Percentiles rank a stretch among this genome's conserved stretches.
Evolutionary conservation across 257 asterid species (phyloP).

Genomic region (Schizonepeta tenuifolia): DNA sequence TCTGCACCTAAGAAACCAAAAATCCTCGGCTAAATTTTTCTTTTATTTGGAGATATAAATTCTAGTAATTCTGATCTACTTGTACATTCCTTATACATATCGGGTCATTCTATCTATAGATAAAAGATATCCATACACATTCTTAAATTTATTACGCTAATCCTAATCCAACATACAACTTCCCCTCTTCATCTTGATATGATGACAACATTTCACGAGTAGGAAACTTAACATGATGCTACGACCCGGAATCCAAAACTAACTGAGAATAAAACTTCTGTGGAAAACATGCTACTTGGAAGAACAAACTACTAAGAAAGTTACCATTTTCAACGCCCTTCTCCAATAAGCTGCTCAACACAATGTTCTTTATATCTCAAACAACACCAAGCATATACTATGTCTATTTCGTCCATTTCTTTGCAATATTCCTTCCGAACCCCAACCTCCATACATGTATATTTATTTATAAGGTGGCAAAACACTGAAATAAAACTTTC

Average conservation of each 20-base stretch:
- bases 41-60: background rate
- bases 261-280: background rate
- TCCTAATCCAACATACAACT: background rate
- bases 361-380: background rate
- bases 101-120: background rate
- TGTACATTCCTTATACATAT: background rate
- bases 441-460: background rate
- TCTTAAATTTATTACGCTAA: background rate
- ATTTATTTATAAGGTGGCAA: background rate
- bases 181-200: background rate
- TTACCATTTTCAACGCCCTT: background rate
- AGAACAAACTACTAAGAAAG: background rate
- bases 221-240: background rate
- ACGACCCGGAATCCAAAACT: background rate
- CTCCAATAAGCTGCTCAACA: background rate
- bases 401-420: background rate
- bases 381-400: background rate
- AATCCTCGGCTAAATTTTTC: background rate
- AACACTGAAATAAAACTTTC: background rate
- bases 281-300: background rate
- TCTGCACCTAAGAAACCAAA: conserved; percentile 1
- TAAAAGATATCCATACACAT: background rate
- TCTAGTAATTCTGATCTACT: background rate
- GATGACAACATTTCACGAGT: background rate
- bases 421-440: background rate